Conservation (phyloP, 2,329 filamentous ascomycete genomes). For the Coleophoma cylindrospora region DNA sequence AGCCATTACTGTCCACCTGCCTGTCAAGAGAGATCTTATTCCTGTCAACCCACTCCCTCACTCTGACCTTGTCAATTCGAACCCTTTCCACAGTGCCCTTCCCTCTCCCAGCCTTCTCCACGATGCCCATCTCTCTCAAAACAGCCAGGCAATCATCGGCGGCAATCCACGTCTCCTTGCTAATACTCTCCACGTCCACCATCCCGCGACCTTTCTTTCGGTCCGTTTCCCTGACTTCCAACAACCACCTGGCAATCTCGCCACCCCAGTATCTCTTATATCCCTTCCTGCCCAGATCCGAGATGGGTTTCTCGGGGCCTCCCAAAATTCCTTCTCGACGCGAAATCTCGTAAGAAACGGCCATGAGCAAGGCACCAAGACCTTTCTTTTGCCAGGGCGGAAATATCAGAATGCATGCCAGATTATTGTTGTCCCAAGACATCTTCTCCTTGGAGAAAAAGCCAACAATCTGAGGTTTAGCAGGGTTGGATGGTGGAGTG, state of each 20-base stretch:
- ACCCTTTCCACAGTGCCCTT: slow-evolving; percentile 38
- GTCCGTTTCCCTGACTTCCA: slow-evolving; percentile 25
- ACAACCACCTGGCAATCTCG: slow-evolving; percentile 70
- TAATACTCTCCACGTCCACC: slow-evolving; percentile 66
- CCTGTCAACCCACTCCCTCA: slow-evolving; percentile 64
- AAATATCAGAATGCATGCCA: slow-evolving; percentile 93
- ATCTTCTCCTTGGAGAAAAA: slow-evolving; percentile 99
- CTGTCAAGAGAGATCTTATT: slow-evolving; percentile 65
- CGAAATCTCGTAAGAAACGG: slow-evolving; percentile 87
- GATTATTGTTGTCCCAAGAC: slow-evolving; percentile 97
- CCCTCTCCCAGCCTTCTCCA: slow-evolving; percentile 49
- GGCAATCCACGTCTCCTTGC: slow-evolving; percentile 75
- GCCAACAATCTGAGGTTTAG: slow-evolving; percentile 62
- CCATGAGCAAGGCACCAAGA: slow-evolving; percentile 84
- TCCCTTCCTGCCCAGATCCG: slow-evolving; percentile 74
- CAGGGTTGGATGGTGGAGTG: slow-evolving; percentile 42
- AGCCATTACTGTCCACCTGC: slow-evolving; percentile 70
- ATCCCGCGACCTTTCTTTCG: slow-evolving; percentile 31
- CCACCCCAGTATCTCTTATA: slow-evolving; percentile 85
- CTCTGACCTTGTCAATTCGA: slow-evolving; percentile 39
- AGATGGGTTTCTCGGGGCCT: slow-evolving; percentile 90
- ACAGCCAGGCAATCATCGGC: slow-evolving; percentile 77
- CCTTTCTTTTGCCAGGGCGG: slow-evolving; percentile 93
- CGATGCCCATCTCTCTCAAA: slow-evolving; percentile 73
- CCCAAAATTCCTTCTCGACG: slow-evolving; percentile 77